These are phyloP conservation scores for Tuctoria greenei DNA, from an alignment of 176 grass and related monocot species.

Conservation along the genomic window DNA sequence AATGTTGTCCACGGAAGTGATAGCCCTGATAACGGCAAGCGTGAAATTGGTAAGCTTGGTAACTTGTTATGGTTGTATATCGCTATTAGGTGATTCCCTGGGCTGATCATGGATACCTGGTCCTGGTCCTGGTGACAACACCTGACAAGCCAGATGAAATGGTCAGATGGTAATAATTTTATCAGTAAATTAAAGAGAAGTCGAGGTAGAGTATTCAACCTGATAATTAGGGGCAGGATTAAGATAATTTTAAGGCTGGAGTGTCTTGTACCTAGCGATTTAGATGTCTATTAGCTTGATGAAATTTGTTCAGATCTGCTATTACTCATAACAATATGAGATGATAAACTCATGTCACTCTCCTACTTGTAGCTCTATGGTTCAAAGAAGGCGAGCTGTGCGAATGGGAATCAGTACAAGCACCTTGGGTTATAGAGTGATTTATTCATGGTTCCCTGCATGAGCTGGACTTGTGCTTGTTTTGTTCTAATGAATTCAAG, in stretches of 20 bases:
- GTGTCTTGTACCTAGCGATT: neutral
- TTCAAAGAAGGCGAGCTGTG: slow-evolving; percentile 81
- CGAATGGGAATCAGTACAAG: slow-evolving; percentile 69
- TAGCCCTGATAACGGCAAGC: slow-evolving; percentile 84
- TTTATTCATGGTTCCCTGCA: neutral
- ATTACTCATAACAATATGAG: neutral
- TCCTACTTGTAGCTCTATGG: slow-evolving; percentile 64
- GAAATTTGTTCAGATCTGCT: neutral
- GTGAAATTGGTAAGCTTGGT: slow-evolving; percentile 68
- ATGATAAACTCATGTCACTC: neutral
- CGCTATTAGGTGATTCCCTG: neutral
- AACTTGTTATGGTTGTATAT: neutral
- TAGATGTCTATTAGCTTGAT: neutral
- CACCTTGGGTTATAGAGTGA: slow-evolving; percentile 82
- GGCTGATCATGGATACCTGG: neutral
- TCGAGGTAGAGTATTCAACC: neutral
- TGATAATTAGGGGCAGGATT: neutral
- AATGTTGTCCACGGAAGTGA: slow-evolving; percentile 98
- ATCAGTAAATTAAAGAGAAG: neutral
- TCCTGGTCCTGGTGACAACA: neutral
- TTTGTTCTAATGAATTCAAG: neutral
- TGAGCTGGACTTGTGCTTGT: neutral
- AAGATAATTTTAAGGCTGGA: neutral
- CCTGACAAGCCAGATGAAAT: neutral
- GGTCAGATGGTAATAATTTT: neutral